Conservation (phyloP, 1,139 yeast genomes). For the Debaryomyces udenii region DNA sequence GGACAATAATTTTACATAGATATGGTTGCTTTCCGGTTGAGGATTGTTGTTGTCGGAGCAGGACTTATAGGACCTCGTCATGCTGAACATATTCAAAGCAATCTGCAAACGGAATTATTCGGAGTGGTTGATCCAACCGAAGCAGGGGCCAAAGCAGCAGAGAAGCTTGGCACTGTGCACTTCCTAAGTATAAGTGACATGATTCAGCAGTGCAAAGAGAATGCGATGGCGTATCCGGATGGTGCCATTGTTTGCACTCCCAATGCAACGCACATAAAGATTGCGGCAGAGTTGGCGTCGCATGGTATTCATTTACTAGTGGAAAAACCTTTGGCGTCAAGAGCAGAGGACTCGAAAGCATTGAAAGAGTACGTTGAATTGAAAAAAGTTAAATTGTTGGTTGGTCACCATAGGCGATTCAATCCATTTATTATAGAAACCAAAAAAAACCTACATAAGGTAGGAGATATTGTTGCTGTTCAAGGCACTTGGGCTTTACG, state of each 20-base stretch:
- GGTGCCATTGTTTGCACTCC: conserved; percentile 51
- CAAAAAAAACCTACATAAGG: conserved; percentile 29
- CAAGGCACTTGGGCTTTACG: conserved; percentile 45
- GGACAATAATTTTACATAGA: background rate
- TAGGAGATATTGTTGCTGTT: conserved; percentile 39
- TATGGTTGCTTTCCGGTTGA: conserved; percentile 19
- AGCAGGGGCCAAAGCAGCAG: conserved; percentile 27
- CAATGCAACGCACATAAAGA: conserved; percentile 41
- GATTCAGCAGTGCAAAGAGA: conserved; percentile 29
- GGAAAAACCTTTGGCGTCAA: conserved; percentile 47
- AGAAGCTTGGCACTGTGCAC: conserved; percentile 26
- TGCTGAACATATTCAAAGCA: conserved; percentile 34
- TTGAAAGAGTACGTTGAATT: conserved; percentile 30
- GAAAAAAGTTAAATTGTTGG: conserved; percentile 34
- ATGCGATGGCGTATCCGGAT: conserved; percentile 32
- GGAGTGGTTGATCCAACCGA: conserved; percentile 42
- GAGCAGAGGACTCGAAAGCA: conserved; percentile 38
- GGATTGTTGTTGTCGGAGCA: conserved; percentile 38
- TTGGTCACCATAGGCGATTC: conserved; percentile 50
- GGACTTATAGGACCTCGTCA: conserved; percentile 50
- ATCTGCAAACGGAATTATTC: conserved; percentile 31
- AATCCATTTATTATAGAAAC: conserved; percentile 44
- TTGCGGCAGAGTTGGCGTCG: conserved; percentile 38
- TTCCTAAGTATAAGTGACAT: conserved; percentile 31
- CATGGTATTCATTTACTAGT: conserved; percentile 41